Evolutionary conservation across 192 early-diverging fungal genomes (phyloP), one percentile per base, ranked within the genome.

Genomic region (Lobosporangium transversale): DNA sequence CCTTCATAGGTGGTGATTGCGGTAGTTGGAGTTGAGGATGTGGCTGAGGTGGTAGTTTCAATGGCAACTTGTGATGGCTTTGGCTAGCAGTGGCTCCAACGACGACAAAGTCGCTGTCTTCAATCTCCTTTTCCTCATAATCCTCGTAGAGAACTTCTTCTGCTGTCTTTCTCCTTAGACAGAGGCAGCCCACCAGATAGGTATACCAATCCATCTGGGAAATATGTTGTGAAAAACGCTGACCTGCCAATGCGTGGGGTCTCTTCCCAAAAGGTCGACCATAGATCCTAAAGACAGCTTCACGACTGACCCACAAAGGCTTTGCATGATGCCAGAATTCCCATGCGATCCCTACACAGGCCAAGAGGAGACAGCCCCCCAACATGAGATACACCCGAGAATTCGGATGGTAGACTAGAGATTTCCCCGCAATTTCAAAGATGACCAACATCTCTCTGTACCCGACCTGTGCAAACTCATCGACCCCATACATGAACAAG

Each of bases 401-500:
- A 45, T 62, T 35, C 0, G 73, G 58, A 35, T 67, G 58, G 54
- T 76, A 76, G 1, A 37, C 31, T 4, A 76, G 30, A 0, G 58
- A 40, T 47, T 8, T 76, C 8, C 73, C 65, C 4, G 58, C 40
- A 24, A 67, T 58, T 1, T 62, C 23, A 27, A 76, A 64, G 26
- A 76, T 62, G 5, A 67, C 48, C 27, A 76, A 43, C 58, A 76
- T 76, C 23, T 76, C 73, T 2, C 73, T 58, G 55, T 89, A 78
- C 0, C 88, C 88, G 20, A 63, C 62, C 40, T 83, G 68, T 8
- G 66, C 23, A 42, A 86, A 85, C 45, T 82, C 63, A 52, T 89
- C 88, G 1, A 89, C 44, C 6, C 87, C 88, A 23, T 56, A 69
- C 48, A 80, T 61, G 53, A 89, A 36, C 31, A 81, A 29, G 55